phyloP scores from a whole-genome alignment of 176 grass and related monocot species.

The Leersia perrieri region DNA sequence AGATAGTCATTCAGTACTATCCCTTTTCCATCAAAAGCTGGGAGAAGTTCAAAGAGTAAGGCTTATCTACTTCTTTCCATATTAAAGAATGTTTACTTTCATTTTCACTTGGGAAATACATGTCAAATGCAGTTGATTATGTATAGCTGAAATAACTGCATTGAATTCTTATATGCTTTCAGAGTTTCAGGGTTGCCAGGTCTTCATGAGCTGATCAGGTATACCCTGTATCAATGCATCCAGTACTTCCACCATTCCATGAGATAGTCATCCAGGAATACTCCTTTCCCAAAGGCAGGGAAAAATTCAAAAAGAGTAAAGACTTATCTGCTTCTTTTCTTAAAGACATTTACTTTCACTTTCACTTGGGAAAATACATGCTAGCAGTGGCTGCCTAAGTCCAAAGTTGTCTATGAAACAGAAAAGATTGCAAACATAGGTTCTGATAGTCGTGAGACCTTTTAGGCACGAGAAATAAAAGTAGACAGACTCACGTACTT shows the following conservation, averaged over 20 bases:
- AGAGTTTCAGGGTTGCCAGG: background rate
- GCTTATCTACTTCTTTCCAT: no score
- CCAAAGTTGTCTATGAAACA: background rate
- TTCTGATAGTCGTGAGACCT: background rate
- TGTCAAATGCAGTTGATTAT: background rate
- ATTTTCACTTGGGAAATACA: no score
- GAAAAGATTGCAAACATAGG: background rate
- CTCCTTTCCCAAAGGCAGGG: background rate
- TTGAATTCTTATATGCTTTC: no score
- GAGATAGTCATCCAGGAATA: background rate
- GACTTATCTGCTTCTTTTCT: background rate
- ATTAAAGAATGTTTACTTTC: no score
- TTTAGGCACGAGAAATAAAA: background rate
- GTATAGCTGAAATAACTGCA: no score
- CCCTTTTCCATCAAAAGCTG: no score
- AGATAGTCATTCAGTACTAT: no score
- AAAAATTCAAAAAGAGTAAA: conserved; percentile 23
- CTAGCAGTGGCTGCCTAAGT: background rate
- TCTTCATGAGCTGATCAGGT: background rate
- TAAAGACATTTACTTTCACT: conserved; percentile 1
- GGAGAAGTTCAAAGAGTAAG: no score
- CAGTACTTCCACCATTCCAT: background rate
- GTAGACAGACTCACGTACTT: background rate
- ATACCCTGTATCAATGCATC: background rate
- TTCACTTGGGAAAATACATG: conserved; percentile 9